Evolutionary conservation across 2,329 filamentous ascomycete genomes (phyloP), one percentile per base, ranked within the genome.

Genomic region (Apiospora saccharicola): DNA sequence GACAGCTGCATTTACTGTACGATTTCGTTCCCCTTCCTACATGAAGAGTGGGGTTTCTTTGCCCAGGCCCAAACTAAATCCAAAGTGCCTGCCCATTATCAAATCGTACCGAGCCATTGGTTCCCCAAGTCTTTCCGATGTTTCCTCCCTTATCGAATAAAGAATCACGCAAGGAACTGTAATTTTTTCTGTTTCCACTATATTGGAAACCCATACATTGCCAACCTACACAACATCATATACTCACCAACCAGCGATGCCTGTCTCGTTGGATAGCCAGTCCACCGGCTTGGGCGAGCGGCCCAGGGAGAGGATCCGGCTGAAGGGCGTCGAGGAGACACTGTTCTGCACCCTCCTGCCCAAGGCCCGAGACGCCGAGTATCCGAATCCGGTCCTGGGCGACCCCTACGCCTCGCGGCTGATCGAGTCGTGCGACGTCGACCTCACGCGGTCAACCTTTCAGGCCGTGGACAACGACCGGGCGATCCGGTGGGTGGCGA

Each of bases 241-340:
- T n/a, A 22, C 8, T 7, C 1, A 10, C 24, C 14, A 64, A 10
- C 19, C 34, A n/a, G 4, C 34, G 10, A 64, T 64, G 57, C 8
- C 57, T 4, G 2, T 12, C 22, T 64, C 57, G 7, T 41, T 14
- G 19, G 57, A 64, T 3, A 64, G 57, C 34, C 57, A 41, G 3
- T 41, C 57, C 14, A 24, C 57, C 14, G 57, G 34, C 19, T 4
- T 64, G 19, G 57, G 57, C 19, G 34, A 64, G 22, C 19, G 57
- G 13, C 61, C 67, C 14, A 72, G 67, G 41, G 71, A 72, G 19
- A 72, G 49, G 51, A 47, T 72, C 46, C 34, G 37, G 14, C 71
- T 72, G 1, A 57, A 57, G 13, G 71, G 71, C 24, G 67, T 72
- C 12, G 67, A 72, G 19, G 71, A 72, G 67, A 72, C 71, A 2